Percentiles rank a stretch among this genome's conserved stretches.
Conservation (phyloP, 345 rosid genomes). For the Salix suchowensis region DNA sequence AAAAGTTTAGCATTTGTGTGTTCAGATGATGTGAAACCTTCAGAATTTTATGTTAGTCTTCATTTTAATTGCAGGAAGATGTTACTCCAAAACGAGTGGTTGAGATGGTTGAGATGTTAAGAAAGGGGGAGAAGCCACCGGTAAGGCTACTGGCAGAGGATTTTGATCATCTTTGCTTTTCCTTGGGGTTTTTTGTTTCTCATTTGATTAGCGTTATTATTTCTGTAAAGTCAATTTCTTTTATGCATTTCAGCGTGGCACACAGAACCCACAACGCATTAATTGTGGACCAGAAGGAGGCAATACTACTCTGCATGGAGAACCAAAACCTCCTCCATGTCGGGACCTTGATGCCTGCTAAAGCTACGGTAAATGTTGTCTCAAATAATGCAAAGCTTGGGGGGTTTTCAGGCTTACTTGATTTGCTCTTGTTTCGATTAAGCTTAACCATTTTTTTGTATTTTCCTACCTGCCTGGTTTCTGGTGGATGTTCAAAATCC, state of each 20-base stretch:
- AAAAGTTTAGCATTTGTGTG: background rate
- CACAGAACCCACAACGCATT: slow-evolving; percentile 85
- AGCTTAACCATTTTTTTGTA: slow-evolving; percentile 16
- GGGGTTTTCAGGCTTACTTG: slow-evolving; percentile 19
- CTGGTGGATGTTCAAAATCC: slow-evolving; percentile 19
- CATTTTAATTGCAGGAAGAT: slow-evolving; percentile 71
- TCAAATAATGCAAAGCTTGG: slow-evolving; percentile 21
- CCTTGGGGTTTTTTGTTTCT: background rate
- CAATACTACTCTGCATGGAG: slow-evolving; percentile 64
- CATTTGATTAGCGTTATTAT: background rate
- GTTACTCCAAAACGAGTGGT: slow-evolving; percentile 79
- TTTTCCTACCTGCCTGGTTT: slow-evolving; percentile 20
- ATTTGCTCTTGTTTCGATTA: slow-evolving; percentile 13
- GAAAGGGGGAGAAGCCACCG: slow-evolving; percentile 85
- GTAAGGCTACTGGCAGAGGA: slow-evolving; percentile 39
- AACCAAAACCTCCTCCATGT: slow-evolving; percentile 85
- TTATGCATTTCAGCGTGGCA: slow-evolving; percentile 57
- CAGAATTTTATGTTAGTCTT: slow-evolving; percentile 16
- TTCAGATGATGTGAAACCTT: background rate
- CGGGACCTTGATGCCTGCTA: slow-evolving; percentile 93
- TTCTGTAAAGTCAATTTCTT: background rate
- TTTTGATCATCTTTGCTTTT: background rate
- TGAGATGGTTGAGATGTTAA: slow-evolving; percentile 82
- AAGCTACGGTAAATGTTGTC: slow-evolving; percentile 17
- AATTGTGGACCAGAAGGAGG: slow-evolving; percentile 96